phyloP scores from a whole-genome alignment of 176 grass and related monocot species.

The Oryza meridionalis region DNA sequence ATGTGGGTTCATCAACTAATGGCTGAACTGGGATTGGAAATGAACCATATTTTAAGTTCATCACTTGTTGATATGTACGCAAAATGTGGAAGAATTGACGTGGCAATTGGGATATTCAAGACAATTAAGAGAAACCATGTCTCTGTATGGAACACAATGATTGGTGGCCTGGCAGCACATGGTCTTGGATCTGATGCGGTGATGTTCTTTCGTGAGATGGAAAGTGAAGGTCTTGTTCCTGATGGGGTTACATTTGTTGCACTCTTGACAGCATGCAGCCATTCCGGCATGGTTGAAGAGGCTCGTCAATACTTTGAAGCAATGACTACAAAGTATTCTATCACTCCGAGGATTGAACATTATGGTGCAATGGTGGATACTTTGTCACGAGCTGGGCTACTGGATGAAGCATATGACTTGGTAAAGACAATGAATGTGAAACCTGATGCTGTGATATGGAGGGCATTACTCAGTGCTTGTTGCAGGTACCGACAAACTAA shows the following conservation, averaged over 20 bases:
- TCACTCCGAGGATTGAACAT: conserved; percentile 60
- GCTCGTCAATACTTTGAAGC: conserved; percentile 45
- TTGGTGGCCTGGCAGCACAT: conserved; percentile 64
- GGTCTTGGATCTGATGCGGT: conserved; percentile 59
- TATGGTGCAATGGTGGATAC: conserved; percentile 73
- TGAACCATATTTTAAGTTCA: conserved; percentile 64
- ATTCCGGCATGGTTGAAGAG: conserved; percentile 70
- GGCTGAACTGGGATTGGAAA: conserved; percentile 50
- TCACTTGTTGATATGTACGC: conserved; percentile 75
- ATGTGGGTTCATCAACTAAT: conserved; percentile 63
- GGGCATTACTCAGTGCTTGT: conserved; percentile 70
- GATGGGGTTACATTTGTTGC: conserved; percentile 69
- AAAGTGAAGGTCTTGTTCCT: conserved; percentile 52
- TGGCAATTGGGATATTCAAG: conserved; percentile 58
- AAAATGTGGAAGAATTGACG: conserved; percentile 68
- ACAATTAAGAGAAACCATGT: conserved; percentile 43
- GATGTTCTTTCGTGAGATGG: conserved; percentile 54
- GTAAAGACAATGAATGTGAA: conserved; percentile 56
- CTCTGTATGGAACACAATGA: conserved; percentile 67
- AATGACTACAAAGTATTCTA: conserved; percentile 58
- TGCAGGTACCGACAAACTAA: conserved; percentile 45
- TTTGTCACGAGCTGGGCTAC: conserved; percentile 54
- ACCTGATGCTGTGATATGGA: conserved; percentile 72
- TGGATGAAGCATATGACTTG: conserved; percentile 70
- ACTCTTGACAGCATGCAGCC: conserved; percentile 72